Conservation (phyloP, 225 moss, liverwort and hornwort genomes). For the Marchantia polymorpha region DNA sequence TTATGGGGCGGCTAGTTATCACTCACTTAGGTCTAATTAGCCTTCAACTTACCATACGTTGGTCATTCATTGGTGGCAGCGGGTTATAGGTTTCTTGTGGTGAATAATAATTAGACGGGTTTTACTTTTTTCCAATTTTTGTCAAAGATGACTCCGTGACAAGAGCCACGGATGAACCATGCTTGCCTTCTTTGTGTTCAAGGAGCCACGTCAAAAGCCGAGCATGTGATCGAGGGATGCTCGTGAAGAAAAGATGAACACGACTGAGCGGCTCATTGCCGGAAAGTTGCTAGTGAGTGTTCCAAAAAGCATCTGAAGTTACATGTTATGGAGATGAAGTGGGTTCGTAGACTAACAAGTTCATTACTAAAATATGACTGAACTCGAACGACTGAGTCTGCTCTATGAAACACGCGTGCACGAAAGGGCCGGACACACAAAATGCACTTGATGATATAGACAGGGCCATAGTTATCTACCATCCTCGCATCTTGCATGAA, state of each 20-base stretch:
- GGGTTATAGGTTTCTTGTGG: too few relatives aligned
- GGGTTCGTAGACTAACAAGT: not conserved
- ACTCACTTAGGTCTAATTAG: too few relatives aligned
- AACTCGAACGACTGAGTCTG: not conserved
- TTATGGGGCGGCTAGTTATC: too few relatives aligned
- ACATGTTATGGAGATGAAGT: not conserved
- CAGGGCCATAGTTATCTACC: not conserved
- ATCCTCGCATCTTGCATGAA: constrained; percentile 41
- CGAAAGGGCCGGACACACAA: not conserved
- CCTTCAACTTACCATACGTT: too few relatives aligned
- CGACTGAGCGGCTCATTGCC: not conserved
- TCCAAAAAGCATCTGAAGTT: not conserved
- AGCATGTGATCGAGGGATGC: not conserved
- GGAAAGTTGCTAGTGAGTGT: not conserved
- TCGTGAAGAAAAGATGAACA: not conserved
- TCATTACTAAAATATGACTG: not conserved
- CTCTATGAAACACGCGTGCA: not conserved
- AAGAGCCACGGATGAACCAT: too few relatives aligned
- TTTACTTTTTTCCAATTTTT: too few relatives aligned
- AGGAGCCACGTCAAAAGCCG: too few relatives aligned
- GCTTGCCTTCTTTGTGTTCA: too few relatives aligned
- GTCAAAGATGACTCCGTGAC: too few relatives aligned
- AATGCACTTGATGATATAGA: not conserved
- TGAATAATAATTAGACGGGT: too few relatives aligned
- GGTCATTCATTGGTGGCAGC: too few relatives aligned